phyloP scores from a whole-genome alignment of 2,329 filamentous ascomycete genomes.

The Hypoxylon sp. region DNA sequence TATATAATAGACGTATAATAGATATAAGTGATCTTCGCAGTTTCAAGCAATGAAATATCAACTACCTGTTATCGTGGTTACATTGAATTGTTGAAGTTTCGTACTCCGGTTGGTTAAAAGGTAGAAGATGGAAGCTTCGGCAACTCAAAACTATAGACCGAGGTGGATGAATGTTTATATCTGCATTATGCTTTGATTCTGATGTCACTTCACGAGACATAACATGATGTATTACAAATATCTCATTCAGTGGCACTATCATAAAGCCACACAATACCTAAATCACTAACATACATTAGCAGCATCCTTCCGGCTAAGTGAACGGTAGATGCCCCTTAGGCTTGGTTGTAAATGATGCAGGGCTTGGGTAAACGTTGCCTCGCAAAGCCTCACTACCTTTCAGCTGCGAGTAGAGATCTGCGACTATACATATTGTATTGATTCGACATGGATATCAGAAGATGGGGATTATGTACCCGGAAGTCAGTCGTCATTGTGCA shows the following conservation, averaged over 20 bases:
- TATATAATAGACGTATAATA: background rate
- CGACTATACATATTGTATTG: background rate
- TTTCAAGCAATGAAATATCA: background rate
- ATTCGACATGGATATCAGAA: background rate
- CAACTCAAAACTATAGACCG: background rate
- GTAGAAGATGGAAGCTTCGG: background rate
- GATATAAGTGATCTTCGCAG: background rate
- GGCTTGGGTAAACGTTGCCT: background rate
- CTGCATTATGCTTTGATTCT: conserved; percentile 13
- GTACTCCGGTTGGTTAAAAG: background rate
- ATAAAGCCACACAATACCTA: conserved; percentile 10
- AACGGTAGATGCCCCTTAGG: background rate
- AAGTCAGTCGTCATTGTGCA: conserved; percentile 18
- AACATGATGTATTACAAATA: conserved; percentile 28
- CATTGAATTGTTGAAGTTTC: background rate
- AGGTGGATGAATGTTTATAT: conserved; percentile 10
- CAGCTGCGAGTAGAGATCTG: background rate
- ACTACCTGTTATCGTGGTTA: background rate
- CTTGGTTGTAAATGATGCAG: background rate
- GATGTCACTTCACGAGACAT: conserved; percentile 17
- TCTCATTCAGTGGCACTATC: conserved; percentile 13
- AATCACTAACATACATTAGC: conserved; percentile 4
- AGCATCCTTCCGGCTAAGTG: background rate
- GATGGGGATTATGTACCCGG: background rate
- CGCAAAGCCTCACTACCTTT: background rate